Base-by-base conservation (phyloP, 164 flowering plant genomes). In the Aristolochia californica region DNA sequence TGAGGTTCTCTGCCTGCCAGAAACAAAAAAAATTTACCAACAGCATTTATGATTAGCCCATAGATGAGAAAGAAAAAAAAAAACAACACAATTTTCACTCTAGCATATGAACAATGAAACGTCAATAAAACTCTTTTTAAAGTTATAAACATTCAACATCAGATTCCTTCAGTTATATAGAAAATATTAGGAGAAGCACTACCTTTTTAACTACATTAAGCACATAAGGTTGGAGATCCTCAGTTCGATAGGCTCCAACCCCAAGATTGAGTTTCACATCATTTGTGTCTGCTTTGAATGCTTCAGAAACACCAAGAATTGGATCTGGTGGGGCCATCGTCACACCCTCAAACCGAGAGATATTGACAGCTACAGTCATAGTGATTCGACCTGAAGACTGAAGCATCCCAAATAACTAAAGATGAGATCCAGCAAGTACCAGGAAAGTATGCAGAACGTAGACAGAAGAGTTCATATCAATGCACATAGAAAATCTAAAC, bases 251-350 rank as follows among this genome's bases (percentile, higher is more conserved):
- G 34, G 98, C 98, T 38, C 98, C 98, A 60, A 91, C 98, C 51
- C 98, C 98, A 73, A 91, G 96, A 68, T 91, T 91, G 65, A 91
- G 95, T 75, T 91, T 91, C 73, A 56, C 47, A 24, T 75, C 81
- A 66, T 74, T 58, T 2, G 75, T 83, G 71, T 87, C 94, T 55
- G 96, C 95, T 70, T 62, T 88, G 67, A 88, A 91, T 67, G 98
- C 98, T 72, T 91, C 98, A 62, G 95, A 84, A 64, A 88, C 98
- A 63, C 98, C 98, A 59, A 91, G 89, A 74, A 91, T 91, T 14
- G 98, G 98, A 59, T 91, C 98, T 20, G 97, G 94, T 45, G 98
- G 98, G 62, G 98, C 98, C 98, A 91, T 87, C 53, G 91, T 71
- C 57, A 91, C 69, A 5, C 82, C 85, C 68, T 87, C 95, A 70